Evolutionary conservation across 176 grass and related monocot genomes (phyloP).

Genomic region (Metroxylon sagu): DNA sequence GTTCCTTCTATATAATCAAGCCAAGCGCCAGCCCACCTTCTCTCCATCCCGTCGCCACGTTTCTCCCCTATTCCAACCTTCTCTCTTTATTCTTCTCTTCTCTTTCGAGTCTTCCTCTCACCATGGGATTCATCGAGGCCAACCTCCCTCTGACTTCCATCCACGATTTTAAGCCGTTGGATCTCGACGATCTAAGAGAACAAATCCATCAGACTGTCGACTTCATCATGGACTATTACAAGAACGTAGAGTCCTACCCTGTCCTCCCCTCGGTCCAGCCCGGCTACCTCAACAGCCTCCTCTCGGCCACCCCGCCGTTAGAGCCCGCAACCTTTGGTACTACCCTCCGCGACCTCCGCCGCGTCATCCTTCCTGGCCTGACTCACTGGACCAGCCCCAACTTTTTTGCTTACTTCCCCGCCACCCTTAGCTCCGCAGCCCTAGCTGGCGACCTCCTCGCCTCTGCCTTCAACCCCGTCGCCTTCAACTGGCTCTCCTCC

Average conservation of each 20-base stretch:
- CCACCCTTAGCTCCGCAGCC: constrained; percentile 43
- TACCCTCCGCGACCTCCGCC: constrained; percentile 20
- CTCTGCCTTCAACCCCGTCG: constrained; percentile 51
- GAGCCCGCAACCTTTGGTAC: constrained; percentile 22
- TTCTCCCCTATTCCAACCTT: too few relatives aligned
- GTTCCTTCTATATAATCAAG: too few relatives aligned
- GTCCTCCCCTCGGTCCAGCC: constrained; percentile 10
- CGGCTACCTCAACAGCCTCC: constrained; percentile 2
- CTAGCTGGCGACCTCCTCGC: constrained; percentile 48
- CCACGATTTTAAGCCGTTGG: constrained; percentile 18
- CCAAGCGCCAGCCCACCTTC: too few relatives aligned
- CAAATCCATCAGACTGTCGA: constrained; percentile 34
- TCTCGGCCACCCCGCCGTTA: not conserved
- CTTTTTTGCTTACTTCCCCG: constrained; percentile 53
- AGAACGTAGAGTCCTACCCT: constrained; percentile 18
- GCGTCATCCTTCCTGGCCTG: constrained; percentile 31
- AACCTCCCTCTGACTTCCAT: not conserved
- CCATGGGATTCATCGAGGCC: constrained; percentile 32
- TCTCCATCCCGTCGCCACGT: too few relatives aligned
- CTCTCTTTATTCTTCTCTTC: not conserved
- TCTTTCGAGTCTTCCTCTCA: not conserved
- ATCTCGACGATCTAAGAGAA: constrained; percentile 28
- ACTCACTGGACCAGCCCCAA: constrained; percentile 58
- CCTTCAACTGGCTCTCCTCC: constrained; percentile 45
- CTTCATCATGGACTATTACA: constrained; percentile 53